phyloP scores from a whole-genome alignment of 306 rosid genomes.

The Cucurbita argyrosperma region DNA sequence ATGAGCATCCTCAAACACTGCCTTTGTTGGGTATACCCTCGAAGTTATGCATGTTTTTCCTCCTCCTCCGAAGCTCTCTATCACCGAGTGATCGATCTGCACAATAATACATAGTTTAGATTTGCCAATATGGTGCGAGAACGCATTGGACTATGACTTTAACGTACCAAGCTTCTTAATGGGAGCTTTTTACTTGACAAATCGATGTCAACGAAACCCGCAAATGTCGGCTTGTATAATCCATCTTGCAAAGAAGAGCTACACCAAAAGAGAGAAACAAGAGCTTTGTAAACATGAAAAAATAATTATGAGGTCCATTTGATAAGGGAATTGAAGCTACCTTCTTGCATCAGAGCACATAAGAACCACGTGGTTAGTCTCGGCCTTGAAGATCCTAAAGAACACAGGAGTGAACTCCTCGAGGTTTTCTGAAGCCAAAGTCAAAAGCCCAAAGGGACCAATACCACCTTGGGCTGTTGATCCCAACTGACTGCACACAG shows the following conservation, averaged over 20 bases:
- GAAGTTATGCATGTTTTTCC: constrained; percentile 70
- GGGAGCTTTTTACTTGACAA: constrained; percentile 36
- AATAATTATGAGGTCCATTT: not conserved
- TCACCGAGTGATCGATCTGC: constrained; percentile 86
- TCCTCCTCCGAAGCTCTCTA: constrained; percentile 66
- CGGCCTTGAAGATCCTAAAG: constrained; percentile 61
- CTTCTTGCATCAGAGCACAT: constrained; percentile 83
- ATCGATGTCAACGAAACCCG: constrained; percentile 52
- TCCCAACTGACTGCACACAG: constrained; percentile 38
- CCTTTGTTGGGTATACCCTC: constrained; percentile 70
- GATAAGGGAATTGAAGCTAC: constrained; percentile 13
- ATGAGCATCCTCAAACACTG: constrained; percentile 36
- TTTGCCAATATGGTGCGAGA: no score
- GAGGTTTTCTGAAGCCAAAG: constrained; percentile 51
- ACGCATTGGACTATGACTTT: not conserved
- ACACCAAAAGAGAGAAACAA: not conserved
- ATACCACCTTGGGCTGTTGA: constrained; percentile 48
- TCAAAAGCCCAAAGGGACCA: constrained; percentile 82
- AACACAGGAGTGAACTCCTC: constrained; percentile 83
- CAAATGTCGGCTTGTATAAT: constrained; percentile 64
- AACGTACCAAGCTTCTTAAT: constrained; percentile 62
- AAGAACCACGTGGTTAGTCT: constrained; percentile 42
- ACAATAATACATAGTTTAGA: not conserved
- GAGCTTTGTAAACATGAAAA: no score
- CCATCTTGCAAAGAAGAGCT: constrained; percentile 42